Evolutionary conservation across 352 stramenopile species (phyloP).

Genomic region (Halophytophthora batemanensis): DNA sequence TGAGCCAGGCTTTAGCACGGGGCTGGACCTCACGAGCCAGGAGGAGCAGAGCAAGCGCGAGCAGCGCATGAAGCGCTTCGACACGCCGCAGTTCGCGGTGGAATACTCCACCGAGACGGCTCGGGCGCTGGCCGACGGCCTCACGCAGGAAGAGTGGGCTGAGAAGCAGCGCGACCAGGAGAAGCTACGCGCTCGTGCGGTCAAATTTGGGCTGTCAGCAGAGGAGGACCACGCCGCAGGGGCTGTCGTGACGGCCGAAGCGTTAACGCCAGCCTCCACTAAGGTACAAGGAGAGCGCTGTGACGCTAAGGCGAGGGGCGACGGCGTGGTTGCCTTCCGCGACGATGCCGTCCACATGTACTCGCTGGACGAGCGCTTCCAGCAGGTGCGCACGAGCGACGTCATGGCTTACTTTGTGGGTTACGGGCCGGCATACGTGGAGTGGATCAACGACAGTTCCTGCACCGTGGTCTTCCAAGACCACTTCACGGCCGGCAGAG

Average conservation of each 20-base stretch:
- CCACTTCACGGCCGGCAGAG: conserved; percentile 57
- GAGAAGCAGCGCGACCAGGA: conserved; percentile 56
- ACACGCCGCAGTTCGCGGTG: conserved; percentile 70
- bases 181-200: conserved; percentile 60
- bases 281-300: conserved; percentile 67
- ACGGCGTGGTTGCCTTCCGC: conserved; percentile 35
- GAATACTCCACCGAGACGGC: conserved; percentile 63
- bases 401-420: conserved; percentile 75
- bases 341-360: conserved; percentile 84
- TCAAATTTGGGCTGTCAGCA: conserved; percentile 65
- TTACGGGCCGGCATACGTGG: conserved; percentile 81
- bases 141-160: conserved; percentile 74
- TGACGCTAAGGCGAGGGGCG: conserved; percentile 36
- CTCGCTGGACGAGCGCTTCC: conserved; percentile 74
- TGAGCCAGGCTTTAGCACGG: conserved; percentile 59
- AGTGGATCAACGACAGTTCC: conserved; percentile 86
- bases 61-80: conserved; percentile 77
- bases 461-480: conserved; percentile 85
- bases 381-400: conserved; percentile 77
- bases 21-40: conserved; percentile 64
- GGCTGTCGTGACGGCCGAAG: conserved; percentile 9
- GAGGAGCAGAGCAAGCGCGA: conserved; percentile 67
- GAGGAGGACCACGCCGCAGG: conserved; percentile 32
- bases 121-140: conserved; percentile 50
- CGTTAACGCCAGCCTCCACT: conserved; percentile 34